Evolutionary conservation across 371 early-diverging fungal genomes (phyloP), one percentile per base, ranked within the genome.

Genomic region (Quaeritorhiza haematococci): DNA sequence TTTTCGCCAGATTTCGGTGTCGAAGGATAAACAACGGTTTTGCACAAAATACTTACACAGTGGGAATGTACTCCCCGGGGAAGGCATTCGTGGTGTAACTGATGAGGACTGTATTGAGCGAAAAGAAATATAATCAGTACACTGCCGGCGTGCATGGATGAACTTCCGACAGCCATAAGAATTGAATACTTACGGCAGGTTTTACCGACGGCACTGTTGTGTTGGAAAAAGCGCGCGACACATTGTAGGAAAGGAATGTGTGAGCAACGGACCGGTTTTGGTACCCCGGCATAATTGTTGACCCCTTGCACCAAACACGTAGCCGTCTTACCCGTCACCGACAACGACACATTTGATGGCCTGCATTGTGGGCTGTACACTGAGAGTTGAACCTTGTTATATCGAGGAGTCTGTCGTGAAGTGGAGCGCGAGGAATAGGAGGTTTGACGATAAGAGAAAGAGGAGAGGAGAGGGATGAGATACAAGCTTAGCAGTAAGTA

Each of bases 331-430:
- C 91, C 93, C 93, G 71, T 94, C 95, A 63, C 96, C 96, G 61
- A 96, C 94, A 46, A 94, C 96, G 59, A 96, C 96, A 86, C 96
- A 96, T 75, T 96, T 96, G 76, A 96, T 94, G 61, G 94, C 91
- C 76, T 96, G 94, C 96, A 95, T 94, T 67, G 46, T 65, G 48
- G 46, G 26, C 6, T 7, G 26, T 8, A 45, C n/a, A 17, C 26
- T 6, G 23, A 19, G 46, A 24, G 17, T 6, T 21, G 46, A 19
- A 45, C n/a, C 13, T 13, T 19, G 38, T 13, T 19, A 38, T 13
- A 38, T 19, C 19, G 13, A 38, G 19, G 10, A 19, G 19, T 13
- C 38, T 13, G 38, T 38, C 19, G 13, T 38, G 38, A 13, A 19
- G 10, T 38, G 19, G 19, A 19, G 19, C 13, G 10, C 19, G 19